Evolutionary conservation across 1,139 yeast species (phyloP), one percentile per base, ranked within the genome.

Genomic region (Hyphopichia buzzinii): DNA sequence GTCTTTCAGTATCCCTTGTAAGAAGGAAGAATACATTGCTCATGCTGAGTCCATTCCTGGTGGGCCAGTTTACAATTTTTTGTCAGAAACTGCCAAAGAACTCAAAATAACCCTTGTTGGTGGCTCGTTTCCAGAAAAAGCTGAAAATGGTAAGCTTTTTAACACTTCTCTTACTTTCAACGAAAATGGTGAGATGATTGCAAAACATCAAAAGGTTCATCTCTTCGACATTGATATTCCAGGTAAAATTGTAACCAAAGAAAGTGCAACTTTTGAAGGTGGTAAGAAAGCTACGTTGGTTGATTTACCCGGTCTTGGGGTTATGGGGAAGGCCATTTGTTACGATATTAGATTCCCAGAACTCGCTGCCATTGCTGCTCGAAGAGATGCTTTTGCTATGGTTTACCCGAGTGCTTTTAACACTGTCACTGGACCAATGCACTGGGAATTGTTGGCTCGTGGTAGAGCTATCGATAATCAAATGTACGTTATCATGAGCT

Each of bases 361-460:
- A 52, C 63, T 83, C 47, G 45, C 41, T 77, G 90, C 6, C 53
- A 83, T 35, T 57, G 79, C 40, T 59, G 83, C 39, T 63, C 95
- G 38, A 52, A 74, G 11, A 49, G 95, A 95, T 3, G 94, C 96
- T 0, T 72, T 86, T 36, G 62, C 87, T 26, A 50, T 88, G 34
- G 72, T 87, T 3, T 89, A 69, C 48, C 96, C 96, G 0, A 82
- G 94, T 26, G 96, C 96, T 0, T 89, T 90, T 64, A 88, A 96
- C 1, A 74, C 84, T 54, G 77, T 81, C 46, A 89, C 96, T 0
- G 96, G 96, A 1, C 78, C 77, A 34, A 90, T 92, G 1, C 96
- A 89, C 50, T 89, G 96, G 94, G 81, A 81, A 39, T 58, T 75
- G 2, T 62, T 89, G 38, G 95, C 87, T 2, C 68, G 80, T 17